These are phyloP conservation scores for Colletotrichum shisoi DNA, from an alignment of 2,329 filamentous ascomycete genomes.

Conservation along the genomic window DNA sequence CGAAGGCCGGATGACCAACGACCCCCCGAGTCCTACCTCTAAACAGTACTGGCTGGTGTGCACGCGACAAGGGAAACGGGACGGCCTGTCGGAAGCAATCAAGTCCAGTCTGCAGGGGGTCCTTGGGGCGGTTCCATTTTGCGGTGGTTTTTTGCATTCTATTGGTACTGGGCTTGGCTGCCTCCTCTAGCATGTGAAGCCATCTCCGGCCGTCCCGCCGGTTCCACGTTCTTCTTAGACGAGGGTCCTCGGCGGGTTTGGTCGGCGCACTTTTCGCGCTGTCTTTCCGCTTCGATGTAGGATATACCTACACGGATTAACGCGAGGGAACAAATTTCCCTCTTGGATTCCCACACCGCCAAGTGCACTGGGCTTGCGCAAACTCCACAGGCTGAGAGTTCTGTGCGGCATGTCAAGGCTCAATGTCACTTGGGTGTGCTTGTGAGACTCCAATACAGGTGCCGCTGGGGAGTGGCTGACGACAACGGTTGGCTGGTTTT, in stretches of 20 bases:
- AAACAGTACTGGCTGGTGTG: conserved; percentile 14
- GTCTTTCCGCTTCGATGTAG: conserved; percentile 9
- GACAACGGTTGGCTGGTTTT: conserved; percentile 25
- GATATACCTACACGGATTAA: background rate
- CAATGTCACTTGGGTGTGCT: conserved; percentile 26
- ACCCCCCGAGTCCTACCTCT: conserved; percentile 14
- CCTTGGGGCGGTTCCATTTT: conserved; percentile 17
- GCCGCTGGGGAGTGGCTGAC: conserved; percentile 21
- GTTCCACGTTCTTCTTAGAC: conserved; percentile 33
- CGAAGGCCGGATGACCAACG: conserved; percentile 22
- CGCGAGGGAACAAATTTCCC: background rate
- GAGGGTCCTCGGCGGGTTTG: conserved; percentile 18
- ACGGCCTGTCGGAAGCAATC: conserved; percentile 29
- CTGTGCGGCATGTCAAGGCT: conserved; percentile 29
- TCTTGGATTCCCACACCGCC: conserved; percentile 25
- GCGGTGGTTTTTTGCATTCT: conserved; percentile 9
- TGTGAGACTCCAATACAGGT: conserved; percentile 4
- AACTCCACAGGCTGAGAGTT: conserved; percentile 27
- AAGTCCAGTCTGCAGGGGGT: conserved; percentile 26
- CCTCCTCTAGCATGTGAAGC: conserved; percentile 37
- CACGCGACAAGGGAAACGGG: conserved; percentile 30
- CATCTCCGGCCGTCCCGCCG: conserved; percentile 37
- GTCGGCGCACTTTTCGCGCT: conserved; percentile 7
- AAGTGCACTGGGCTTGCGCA: conserved; percentile 21
- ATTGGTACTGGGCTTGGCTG: conserved; percentile 14